A percentile compares a stretch with the other conserved stretches of the same genome.
phyloP scores from a whole-genome alignment of 441 rosid genomes.

The Gossypium laxum region DNA sequence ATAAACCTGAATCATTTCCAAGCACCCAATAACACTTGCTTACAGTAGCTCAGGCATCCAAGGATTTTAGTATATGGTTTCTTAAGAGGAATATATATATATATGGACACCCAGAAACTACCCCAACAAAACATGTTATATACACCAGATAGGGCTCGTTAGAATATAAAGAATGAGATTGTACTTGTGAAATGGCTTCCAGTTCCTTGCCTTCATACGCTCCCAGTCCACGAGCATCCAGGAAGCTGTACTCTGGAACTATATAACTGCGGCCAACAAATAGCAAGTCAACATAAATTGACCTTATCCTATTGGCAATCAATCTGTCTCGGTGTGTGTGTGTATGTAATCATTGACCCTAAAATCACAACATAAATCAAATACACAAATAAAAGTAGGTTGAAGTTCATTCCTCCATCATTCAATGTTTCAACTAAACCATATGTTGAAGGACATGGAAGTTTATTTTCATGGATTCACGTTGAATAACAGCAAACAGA shows the following conservation, averaged over 20 bases:
- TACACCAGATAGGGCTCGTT: background rate
- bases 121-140: background rate
- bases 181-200: slow-evolving; percentile 66
- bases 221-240: slow-evolving; percentile 93
- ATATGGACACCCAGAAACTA: background rate
- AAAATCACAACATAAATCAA: background rate
- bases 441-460: background rate
- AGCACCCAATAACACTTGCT: background rate
- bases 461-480: background rate
- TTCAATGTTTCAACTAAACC: slow-evolving; percentile 2
- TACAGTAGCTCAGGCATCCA: background rate
- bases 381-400: background rate
- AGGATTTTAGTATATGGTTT: background rate
- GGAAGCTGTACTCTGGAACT: slow-evolving; percentile 84
- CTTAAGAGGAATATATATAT: background rate
- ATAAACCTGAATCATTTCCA: slow-evolving; percentile 43
- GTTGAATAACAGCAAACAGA: background rate
- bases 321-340: background rate
- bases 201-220: slow-evolving; percentile 78
- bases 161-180: background rate
- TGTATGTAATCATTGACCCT: background rate
- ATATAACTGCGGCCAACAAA: slow-evolving; percentile 45
- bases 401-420: background rate
- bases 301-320: background rate
- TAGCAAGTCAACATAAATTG: background rate